Base-by-base conservation (phyloP, 75 land plant genomes). In the Cunninghamia lanceolata region DNA sequence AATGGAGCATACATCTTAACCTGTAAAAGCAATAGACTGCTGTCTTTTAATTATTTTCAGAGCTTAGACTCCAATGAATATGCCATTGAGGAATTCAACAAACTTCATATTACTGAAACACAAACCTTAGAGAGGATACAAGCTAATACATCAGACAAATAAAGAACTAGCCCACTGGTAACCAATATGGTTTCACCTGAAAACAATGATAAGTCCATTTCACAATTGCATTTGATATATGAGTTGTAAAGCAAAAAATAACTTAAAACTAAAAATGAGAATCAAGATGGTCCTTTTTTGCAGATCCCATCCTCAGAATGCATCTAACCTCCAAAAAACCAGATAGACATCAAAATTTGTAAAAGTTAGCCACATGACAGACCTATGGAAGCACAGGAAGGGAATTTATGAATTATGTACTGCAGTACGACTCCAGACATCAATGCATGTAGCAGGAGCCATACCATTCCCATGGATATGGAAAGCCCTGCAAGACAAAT, bases 171-270 rank as follows among this genome's bases (percentile, higher is more conserved):
- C 36, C 99, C 99, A 82, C 91, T 80, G n/a, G 95, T 91, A 42
- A 91, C 97, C 83, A 96, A 87, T 85, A 95, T 90, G 8, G 93
- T 89, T 90, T 96, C 99, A 30, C 97, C 99, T 91, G 80, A 34
- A 56, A 83, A 28, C 21, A 52, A 43, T 14, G 35, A 32, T 9
- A 30, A 46, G 7, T 30, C 11, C 50, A 73, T 38, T 39, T 45
- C 84, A 56, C 21, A 28, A 87, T 32, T 34, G n/a, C 17, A 35
- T n/a, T 35, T 54, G 9, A 32, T 85, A 85, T 30, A 42, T 40
- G 9, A 47, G n/a, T 39, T 86, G n/a, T 25, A 63, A 25, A 21
- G 2, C 38, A 53, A 79, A 47, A 8, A 43, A 50, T 86, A n/a
- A 53, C 34, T 11, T 32, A 71, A 30, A 71, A 71, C 14, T 9